Conservation (phyloP, 2,329 filamentous ascomycete species). For the Colletotrichum tanaceti region DNA sequence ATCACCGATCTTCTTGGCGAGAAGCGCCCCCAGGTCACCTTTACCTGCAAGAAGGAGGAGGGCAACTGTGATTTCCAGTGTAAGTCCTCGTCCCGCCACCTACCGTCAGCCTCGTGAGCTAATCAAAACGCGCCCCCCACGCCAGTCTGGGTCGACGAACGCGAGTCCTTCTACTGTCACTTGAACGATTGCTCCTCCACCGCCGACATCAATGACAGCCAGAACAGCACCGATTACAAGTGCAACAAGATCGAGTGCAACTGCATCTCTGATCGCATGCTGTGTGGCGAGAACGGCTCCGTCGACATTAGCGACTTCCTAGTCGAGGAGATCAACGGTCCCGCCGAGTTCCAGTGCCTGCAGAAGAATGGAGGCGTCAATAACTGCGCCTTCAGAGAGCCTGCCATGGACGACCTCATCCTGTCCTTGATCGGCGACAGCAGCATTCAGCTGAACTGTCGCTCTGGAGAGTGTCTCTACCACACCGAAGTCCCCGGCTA, state of each 20-base stretch:
- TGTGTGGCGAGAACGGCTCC: conserved; percentile 91
- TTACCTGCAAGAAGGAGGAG: conserved; percentile 82
- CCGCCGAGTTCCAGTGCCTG: conserved; percentile 83
- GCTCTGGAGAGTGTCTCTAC: conserved; percentile 92
- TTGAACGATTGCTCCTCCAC: conserved; percentile 82
- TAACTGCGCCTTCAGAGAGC: conserved; percentile 87
- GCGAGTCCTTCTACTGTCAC: conserved; percentile 96
- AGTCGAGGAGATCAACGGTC: conserved; percentile 83
- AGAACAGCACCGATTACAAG: conserved; percentile 85
- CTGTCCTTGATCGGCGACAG: conserved; percentile 89
- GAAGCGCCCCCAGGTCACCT: conserved; percentile 91
- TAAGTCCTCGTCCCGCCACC: conserved; percentile 55
- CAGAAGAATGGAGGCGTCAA: conserved; percentile 72
- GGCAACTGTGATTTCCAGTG: conserved; percentile 94
- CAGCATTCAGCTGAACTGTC: conserved; percentile 85
- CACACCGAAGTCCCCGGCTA: conserved; percentile 94
- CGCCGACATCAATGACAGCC: conserved; percentile 73
- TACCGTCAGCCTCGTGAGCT: background rate
- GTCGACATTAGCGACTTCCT: conserved; percentile 94
- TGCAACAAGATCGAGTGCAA: conserved; percentile 88
- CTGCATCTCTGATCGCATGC: conserved; percentile 91
- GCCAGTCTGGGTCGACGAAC: conserved; percentile 92
- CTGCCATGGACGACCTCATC: conserved; percentile 92
- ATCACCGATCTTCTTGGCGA: conserved; percentile 88
- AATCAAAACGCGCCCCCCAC: background rate